Evolutionary conservation across 352 stramenopile genomes (phyloP), one percentile per base, ranked within the genome.

Genomic region (Phytophthora constricta): DNA sequence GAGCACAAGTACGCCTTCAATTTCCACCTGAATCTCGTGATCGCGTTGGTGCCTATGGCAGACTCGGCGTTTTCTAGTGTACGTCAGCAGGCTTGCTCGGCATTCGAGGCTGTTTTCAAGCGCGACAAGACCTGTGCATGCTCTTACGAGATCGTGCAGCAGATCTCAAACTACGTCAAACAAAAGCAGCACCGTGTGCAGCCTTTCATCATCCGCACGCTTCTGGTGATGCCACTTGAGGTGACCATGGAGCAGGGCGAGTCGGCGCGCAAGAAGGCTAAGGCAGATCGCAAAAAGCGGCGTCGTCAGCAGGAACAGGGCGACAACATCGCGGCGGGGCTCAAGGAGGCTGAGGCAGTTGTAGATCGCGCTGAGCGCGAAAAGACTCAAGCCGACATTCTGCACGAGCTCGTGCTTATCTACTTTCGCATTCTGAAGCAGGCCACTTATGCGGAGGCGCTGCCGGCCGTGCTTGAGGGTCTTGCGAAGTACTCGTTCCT

Each of bases 341-440:
- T 99, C 20, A 98, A 98, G 70, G 97, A 99, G 68, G 92, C 95
- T 22, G 95, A 98, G 57, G 95, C 95, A 42, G 91, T 93, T 39
- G 95, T 98, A 20, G 95, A 98, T 62, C 94, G 94, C 55, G 84
- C 91, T 39, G 81, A 98, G 53, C 82, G 96, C 22, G 92, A 96
- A n/a, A 96, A 96, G 67, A 97, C 91, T 45, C 96, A 99, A 68
- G 93, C 90, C 11, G 95, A 99, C 48, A 98, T 97, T 49, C 72
- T 99, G 33, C 92, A 99, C 77, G 85, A 97, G 64, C 80, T 99
- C 8, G 96, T 97, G 59, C 79, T 99, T 7, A 97, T 97, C 33
- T 99, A 98, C 80, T 99, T 99, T 77, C 92, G 96, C 20, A 97
- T 99, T 56, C 79, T 99, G 27, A 99, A 99, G 71, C 86, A 94